These are phyloP conservation scores for Colletotrichum lini DNA, from an alignment of 2,329 filamentous ascomycete genomes.

Conservation along the genomic window DNA sequence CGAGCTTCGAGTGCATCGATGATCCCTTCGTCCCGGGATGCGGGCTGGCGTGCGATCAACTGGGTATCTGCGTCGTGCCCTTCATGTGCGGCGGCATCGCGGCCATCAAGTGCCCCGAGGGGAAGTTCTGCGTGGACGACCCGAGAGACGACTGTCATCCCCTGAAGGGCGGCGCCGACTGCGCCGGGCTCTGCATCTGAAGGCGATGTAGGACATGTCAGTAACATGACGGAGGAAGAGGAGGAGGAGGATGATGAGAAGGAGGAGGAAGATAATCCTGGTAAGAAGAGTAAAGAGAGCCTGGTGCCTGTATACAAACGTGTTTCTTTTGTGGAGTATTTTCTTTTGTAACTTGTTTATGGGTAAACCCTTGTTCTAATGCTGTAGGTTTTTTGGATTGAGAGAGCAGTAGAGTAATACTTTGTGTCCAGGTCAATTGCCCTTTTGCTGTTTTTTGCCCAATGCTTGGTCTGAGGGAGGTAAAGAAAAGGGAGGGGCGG, in stretches of 20 bases:
- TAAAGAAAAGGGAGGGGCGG: too few relatives aligned
- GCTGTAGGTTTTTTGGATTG: not conserved
- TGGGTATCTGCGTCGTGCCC: constrained; percentile 51
- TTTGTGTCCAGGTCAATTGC: not conserved
- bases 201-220: too few relatives aligned
- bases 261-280: not conserved
- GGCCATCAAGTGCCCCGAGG: constrained; percentile 46
- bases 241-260: not conserved
- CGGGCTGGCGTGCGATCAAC: constrained; percentile 53
- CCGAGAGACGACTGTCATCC: constrained; percentile 49
- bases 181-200: constrained; percentile 51
- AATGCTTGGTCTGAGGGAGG: not conserved
- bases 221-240: not conserved
- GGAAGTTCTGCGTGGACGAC: constrained; percentile 49
- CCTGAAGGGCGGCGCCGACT: constrained; percentile 49
- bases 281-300: not conserved
- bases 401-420: too few relatives aligned
- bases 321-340: constrained; percentile 1
- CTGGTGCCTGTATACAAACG: not conserved
- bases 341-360: constrained; percentile 3
- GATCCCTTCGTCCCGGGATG: constrained; percentile 52
- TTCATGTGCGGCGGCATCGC: constrained; percentile 47
- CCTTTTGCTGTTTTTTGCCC: not conserved
- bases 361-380: too few relatives aligned
- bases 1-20: constrained; percentile 48